Conservation (phyloP, 495 filamentous ascomycete genomes). For the Tuber magnatum region DNA sequence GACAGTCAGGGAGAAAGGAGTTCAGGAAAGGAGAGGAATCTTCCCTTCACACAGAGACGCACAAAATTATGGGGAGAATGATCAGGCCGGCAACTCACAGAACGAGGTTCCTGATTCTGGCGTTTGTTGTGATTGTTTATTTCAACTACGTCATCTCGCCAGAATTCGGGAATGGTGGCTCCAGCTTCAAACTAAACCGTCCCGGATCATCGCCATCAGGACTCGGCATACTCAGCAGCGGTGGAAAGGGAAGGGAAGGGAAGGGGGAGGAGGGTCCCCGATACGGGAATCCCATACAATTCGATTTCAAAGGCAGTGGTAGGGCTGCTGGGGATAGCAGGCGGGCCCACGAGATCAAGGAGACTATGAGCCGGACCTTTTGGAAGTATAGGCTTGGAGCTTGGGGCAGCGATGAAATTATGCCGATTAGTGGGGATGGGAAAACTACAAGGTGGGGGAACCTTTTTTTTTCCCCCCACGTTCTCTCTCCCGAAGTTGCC, state of each 20-base stretch:
- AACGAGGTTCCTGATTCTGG: slow-evolving; percentile 16
- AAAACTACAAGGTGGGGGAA: slow-evolving; percentile 30
- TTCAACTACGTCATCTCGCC: slow-evolving; percentile 29
- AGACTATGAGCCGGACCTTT: slow-evolving; percentile 36
- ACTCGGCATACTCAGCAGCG: slow-evolving; percentile 4
- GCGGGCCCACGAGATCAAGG: slow-evolving; percentile 47
- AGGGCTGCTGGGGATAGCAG: slow-evolving; percentile 51
- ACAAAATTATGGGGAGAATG: not conserved
- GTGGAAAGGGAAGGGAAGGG: slow-evolving; percentile 13
- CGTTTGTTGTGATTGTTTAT: slow-evolving; percentile 27
- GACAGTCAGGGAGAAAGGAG: not conserved
- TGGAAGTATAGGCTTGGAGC: slow-evolving; percentile 39
- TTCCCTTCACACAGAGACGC: not conserved
- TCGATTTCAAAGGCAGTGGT: slow-evolving; percentile 29
- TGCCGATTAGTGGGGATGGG: slow-evolving; percentile 29
- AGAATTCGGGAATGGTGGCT: slow-evolving; percentile 31
- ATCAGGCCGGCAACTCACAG: slow-evolving; percentile 1
- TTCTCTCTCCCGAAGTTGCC: not conserved
- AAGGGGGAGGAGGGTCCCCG: slow-evolving; percentile 6
- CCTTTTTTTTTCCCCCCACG: not conserved
- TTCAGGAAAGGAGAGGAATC: not conserved
- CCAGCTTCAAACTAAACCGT: slow-evolving; percentile 14
- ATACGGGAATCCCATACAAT: slow-evolving; percentile 23
- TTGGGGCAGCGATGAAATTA: slow-evolving; percentile 40
- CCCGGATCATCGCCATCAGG: slow-evolving; percentile 3